A percentile compares a stretch with the other conserved stretches of the same genome.
These are phyloP conservation scores for Dothidotthia symphoricarpi DNA, from an alignment of 2,329 filamentous ascomycete species.

Conservation along the genomic window DNA sequence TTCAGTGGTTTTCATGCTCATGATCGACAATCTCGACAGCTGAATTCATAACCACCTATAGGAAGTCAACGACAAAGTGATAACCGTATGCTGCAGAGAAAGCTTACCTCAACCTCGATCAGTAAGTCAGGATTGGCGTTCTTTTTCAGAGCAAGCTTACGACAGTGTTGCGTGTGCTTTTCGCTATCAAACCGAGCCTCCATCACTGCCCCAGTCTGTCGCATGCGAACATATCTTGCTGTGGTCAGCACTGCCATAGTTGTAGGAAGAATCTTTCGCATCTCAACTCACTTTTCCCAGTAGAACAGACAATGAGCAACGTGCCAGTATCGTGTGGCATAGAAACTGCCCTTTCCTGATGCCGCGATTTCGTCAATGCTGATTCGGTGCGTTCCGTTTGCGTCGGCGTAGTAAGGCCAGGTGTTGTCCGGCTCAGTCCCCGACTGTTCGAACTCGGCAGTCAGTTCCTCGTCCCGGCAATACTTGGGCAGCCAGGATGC, in stretches of 20 bases:
- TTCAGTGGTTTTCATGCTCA: no score
- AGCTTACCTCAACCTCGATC: conserved; percentile 1
- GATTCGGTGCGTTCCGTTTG: background rate
- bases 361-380: background rate
- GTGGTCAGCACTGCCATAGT: background rate
- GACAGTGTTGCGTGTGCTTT: conserved; percentile 2
- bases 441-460: background rate
- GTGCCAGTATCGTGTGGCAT: conserved; percentile 1
- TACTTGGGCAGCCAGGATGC: conserved; percentile 2
- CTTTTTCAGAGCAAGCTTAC: background rate
- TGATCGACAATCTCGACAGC: no score
- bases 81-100: background rate
- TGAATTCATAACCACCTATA: background rate
- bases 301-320: conserved; percentile 1
- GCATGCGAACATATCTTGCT: background rate
- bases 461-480: conserved; percentile 2
- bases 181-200: conserved; percentile 1
- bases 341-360: background rate
- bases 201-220: conserved; percentile 1
- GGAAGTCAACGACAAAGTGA: background rate
- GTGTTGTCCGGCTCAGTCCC: background rate
- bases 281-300: background rate
- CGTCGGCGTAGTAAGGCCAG: conserved; percentile 1
- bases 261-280: no score
- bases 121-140: background rate